Evolutionary conservation across 768 basidiomycete genomes (phyloP).

Genomic region (Calocybe cyanea): DNA sequence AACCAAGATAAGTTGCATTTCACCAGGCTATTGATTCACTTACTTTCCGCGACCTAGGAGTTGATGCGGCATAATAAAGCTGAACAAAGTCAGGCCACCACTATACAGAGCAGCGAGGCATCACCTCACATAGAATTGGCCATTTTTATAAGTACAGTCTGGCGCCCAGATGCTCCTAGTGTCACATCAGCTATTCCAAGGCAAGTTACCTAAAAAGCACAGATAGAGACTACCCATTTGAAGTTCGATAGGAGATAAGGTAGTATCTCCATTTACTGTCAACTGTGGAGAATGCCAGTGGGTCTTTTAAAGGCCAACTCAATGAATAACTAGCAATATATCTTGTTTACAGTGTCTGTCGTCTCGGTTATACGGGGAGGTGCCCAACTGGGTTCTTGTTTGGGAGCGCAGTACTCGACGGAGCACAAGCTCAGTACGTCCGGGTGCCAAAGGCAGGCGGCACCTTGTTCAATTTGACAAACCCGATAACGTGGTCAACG

Average conservation of each 20-base stretch:
- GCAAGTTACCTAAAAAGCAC: background rate
- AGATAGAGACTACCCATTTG: too few relatives aligned
- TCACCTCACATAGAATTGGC: conserved; percentile 24
- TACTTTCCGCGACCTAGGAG: conserved; percentile 50
- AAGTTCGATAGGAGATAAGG: conserved; percentile 57
- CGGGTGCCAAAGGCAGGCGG: conserved; percentile 79
- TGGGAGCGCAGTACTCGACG: conserved; percentile 61
- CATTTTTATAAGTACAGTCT: conserved; percentile 30
- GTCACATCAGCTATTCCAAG: background rate
- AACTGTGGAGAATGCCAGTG: conserved; percentile 86
- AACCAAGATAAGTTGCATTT: background rate
- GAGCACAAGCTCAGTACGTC: conserved; percentile 78
- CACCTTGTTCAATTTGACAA: conserved; percentile 62
- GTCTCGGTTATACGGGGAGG: conserved; percentile 68
- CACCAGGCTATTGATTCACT: background rate
- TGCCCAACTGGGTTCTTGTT: conserved; percentile 61
- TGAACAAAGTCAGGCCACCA: conserved; percentile 16
- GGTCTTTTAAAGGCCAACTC: conserved; percentile 20
- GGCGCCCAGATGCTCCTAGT: conserved; percentile 39
- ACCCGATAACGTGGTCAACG: conserved; percentile 44
- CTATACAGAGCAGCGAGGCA: background rate
- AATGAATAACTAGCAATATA: background rate
- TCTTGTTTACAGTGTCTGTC: conserved; percentile 50
- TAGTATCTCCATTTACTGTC: conserved; percentile 78
- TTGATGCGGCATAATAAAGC: conserved; percentile 54